Evolutionary conservation across 257 asterid genomes (phyloP), one percentile per base, ranked within the genome.

Genomic region (Plantago ovata): DNA sequence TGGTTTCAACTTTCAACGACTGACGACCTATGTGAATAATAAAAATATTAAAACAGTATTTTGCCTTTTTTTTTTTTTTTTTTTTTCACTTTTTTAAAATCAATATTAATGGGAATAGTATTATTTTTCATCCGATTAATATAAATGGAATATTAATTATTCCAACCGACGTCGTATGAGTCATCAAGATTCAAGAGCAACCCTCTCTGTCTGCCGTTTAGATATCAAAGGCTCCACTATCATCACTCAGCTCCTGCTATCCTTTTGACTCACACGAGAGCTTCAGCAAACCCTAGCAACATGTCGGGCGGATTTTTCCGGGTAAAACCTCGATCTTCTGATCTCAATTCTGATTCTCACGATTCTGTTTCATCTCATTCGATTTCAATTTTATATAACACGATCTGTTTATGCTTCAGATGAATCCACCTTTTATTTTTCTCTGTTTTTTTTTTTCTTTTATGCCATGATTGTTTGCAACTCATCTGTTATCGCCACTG

Each of bases 261-360:
- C 58, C 32, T 24, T 24, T 38, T 50, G 24, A 13, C 20, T 38
- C 47, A 18, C 2, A n/a, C n/a, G n/a, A 28, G 24, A 56, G 52
- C 63, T 20, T 5, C 5, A 24, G 32, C 44, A 76, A 85, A 84
- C 95, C 97, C 92, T 81, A 80, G 77, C 69, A 72, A 57, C 59
- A 89, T 89, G 95, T 89, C 97, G 53, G 95, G 96, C 71, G 96
- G 96, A 46, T 89, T 89, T 72, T 89, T 89, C 76, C 83, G 96
- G 88, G 96, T 89, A 85, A 47, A 16, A 10, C 52, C 13, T 44
- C 63, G 41, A 22, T 28, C 57, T 49, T 19, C n/a, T 53, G 2
- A 10, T 57, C 33, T 11, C 13, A 16, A 15, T 59, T 61, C 41
- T 13, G 1, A 18, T 4, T 32, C n/a, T n/a, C n/a, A 10, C 13